Base-by-base conservation (phyloP, 495 filamentous ascomycete species). In the Amniculicola lignicola region DNA sequence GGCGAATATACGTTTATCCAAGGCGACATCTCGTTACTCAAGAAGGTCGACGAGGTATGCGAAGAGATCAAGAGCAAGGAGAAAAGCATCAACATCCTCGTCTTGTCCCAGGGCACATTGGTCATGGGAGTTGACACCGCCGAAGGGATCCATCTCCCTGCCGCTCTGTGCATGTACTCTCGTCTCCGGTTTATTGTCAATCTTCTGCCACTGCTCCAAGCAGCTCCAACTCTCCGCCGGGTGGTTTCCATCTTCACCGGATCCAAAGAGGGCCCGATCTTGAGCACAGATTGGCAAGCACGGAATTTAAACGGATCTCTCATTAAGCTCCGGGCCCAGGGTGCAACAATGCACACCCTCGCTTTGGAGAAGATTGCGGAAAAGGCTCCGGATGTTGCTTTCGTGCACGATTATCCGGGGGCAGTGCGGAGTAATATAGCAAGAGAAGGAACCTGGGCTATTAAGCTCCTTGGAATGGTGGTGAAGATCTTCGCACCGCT, bases 371-470 rank as follows among this genome's bases (percentile, higher is more conserved):
- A 63, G 1, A 22, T 82, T 0, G 76, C 81, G 1, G 39, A 65
- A 39, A 38, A 64, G 52, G 71, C 79, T 16, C 78, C 79, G 1
- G 62, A 70, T 1, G 78, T 82, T 4, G 67, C 67, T 4, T 86
- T 86, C 62, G 63, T 87, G 1, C 84, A 87, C 49, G 62, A 71
- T 18, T 82, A 71, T 41, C 84, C 84, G 0, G 79, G 79, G 2
- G 29, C 67, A 0, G 82, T 86, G 21, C 18, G 27, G 6, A 54
- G 40, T 71, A 73, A 38, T 78, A 65, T 15, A 24, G 76, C 2
- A 44, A 59, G 28, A 51, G 68, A 3, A 57, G 63, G 18, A 42
- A 64, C 65, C 15, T 4, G 51, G 11, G 22, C 11, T 2, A 28
- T 5, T 2, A 1, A 19, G 1, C 12, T 51, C 3, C 45, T 54